phyloP scores from a whole-genome alignment of 2,329 filamentous ascomycete species.

The Trichoderma atroviride region DNA sequence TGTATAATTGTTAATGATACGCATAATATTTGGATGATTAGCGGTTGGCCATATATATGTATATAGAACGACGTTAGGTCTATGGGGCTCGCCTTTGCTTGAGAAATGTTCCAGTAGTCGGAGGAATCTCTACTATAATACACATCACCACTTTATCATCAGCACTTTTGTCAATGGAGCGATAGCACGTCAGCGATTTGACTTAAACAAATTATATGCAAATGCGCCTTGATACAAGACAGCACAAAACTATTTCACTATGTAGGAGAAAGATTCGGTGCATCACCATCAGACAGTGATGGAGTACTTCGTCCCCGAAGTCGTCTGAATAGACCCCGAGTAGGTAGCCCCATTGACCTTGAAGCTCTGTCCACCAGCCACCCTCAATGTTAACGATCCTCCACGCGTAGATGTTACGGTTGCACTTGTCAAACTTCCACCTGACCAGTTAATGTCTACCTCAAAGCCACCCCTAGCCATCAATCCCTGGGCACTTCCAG shows the following conservation, averaged over 20 bases:
- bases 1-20: background rate
- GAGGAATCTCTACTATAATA: background rate
- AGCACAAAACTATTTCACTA: background rate
- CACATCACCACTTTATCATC: background rate
- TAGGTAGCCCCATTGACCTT: conserved; percentile 31
- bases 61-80: background rate
- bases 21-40: background rate
- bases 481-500: conserved; percentile 32
- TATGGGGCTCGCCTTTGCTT: background rate
- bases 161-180: background rate
- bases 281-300: background rate
- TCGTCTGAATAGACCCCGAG: conserved; percentile 19
- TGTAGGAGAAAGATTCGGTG: background rate
- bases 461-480: conserved; percentile 31
- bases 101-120: background rate
- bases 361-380: conserved; percentile 29
- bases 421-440: conserved; percentile 29
- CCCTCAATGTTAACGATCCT: conserved; percentile 30
- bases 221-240: background rate
- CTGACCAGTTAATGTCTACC: conserved; percentile 32
- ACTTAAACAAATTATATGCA: background rate
- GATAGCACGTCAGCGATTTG: background rate
- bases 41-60: background rate
- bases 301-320: conserved; percentile 16
- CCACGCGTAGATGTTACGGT: conserved; percentile 32